Conservation (phyloP, 2,329 filamentous ascomycete genomes). For the Chlorencoelia australis region DNA sequence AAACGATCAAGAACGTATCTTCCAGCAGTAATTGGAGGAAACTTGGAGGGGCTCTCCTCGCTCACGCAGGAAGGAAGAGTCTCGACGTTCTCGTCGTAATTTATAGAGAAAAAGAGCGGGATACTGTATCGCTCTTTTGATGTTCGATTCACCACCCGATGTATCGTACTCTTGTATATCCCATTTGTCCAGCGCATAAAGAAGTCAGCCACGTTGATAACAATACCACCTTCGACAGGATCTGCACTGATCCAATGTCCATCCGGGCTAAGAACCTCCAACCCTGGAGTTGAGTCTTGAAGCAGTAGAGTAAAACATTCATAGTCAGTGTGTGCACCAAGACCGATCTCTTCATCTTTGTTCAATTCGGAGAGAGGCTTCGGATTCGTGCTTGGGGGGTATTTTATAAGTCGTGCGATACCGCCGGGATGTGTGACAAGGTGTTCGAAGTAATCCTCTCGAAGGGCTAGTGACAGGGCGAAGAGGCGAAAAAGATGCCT, state of each 20-base stretch:
- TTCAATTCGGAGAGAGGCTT: conserved; percentile 21
- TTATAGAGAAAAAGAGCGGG: conserved; percentile 41
- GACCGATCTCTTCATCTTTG: conserved; percentile 23
- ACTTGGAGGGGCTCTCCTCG: conserved; percentile 20
- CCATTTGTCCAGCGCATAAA: conserved; percentile 41
- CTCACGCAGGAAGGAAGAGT: conserved; percentile 23
- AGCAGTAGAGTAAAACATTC: conserved; percentile 46
- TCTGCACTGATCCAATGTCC: conserved; percentile 35
- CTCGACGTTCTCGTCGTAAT: conserved; percentile 25
- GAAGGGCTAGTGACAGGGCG: conserved; percentile 31
- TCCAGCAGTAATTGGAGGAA: conserved; percentile 23
- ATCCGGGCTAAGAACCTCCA: conserved; percentile 40
- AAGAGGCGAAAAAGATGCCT: conserved; percentile 28
- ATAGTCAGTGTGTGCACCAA: conserved; percentile 45
- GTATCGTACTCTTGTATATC: conserved; percentile 41
- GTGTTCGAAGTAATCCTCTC: conserved; percentile 33
- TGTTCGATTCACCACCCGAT: conserved; percentile 45
- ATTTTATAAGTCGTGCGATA: conserved; percentile 38
- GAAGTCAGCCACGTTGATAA: conserved; percentile 43
- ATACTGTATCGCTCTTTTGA: conserved; percentile 42
- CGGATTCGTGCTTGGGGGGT: conserved; percentile 33
- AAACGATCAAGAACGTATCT: conserved; percentile 24
- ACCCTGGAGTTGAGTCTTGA: conserved; percentile 39
- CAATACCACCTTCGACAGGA: conserved; percentile 36
- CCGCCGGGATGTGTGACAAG: conserved; percentile 34